Conservation (phyloP, 2,329 filamentous ascomycete genomes). For the Colletotrichum musicola region DNA sequence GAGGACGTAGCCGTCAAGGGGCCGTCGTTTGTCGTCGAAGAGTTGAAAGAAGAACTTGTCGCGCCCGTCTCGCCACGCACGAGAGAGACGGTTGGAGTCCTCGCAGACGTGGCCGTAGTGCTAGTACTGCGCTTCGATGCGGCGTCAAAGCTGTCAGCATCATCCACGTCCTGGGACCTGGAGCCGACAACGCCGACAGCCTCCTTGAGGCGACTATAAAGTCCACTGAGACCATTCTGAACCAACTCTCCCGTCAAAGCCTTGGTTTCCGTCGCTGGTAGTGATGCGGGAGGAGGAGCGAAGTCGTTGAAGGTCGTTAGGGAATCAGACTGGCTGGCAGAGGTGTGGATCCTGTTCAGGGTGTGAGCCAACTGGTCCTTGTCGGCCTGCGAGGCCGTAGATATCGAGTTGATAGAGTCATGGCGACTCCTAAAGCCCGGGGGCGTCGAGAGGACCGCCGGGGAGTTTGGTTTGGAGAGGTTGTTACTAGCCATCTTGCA, state of each 20-base stretch:
- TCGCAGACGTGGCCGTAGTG: conserved; percentile 55
- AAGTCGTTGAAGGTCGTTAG: conserved; percentile 97
- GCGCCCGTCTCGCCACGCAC: conserved; percentile 55
- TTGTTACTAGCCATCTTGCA: conserved; percentile 48
- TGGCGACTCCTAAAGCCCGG: conserved; percentile 50
- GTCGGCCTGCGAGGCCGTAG: conserved; percentile 62
- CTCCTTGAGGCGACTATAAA: conserved; percentile 88
- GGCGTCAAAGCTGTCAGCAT: conserved; percentile 58
- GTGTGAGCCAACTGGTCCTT: conserved; percentile 81
- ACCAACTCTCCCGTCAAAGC: conserved; percentile 78
- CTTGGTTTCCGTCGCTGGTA: conserved; percentile 74
- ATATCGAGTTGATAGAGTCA: conserved; percentile 56
- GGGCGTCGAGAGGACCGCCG: conserved; percentile 48
- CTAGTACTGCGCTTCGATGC: conserved; percentile 57
- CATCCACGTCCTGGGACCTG: conserved; percentile 54
- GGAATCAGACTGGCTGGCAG: conserved; percentile 85
- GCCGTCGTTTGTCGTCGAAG: conserved; percentile 48
- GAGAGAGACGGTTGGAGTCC: conserved; percentile 55
- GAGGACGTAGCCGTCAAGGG: conserved; percentile 54
- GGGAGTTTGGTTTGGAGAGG: conserved; percentile 47
- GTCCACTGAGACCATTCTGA: conserved; percentile 87
- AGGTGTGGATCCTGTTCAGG: conserved; percentile 88
- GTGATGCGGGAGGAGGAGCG: conserved; percentile 74
- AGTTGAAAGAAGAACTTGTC: conserved; percentile 49
- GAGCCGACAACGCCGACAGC: conserved; percentile 79